Conservation (phyloP, 805 yeast species). For the Maudiozyma bulderi region DNA sequence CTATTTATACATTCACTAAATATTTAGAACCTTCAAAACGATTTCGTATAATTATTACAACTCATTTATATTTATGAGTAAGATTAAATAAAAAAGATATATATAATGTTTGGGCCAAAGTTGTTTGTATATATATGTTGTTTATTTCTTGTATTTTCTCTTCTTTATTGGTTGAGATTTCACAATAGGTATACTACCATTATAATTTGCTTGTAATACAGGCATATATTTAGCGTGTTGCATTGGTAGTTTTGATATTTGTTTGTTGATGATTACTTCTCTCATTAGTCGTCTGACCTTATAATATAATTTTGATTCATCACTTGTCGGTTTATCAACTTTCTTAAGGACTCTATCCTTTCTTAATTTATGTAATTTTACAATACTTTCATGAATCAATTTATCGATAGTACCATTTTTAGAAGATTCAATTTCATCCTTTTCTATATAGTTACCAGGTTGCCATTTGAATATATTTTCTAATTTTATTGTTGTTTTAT, state of each 20-base stretch:
- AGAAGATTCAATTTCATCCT: slow-evolving; percentile 44
- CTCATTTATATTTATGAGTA: no score
- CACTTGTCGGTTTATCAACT: slow-evolving; percentile 31
- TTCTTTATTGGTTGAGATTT: slow-evolving; percentile 23
- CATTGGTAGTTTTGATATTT: slow-evolving; percentile 24
- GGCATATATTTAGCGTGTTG: slow-evolving; percentile 43
- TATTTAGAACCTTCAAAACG: no score
- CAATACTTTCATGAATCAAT: slow-evolving; percentile 36
- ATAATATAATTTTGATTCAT: slow-evolving; percentile 36
- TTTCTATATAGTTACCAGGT: slow-evolving; percentile 38
- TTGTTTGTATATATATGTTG: not conserved
- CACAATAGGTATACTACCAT: slow-evolving; percentile 68
- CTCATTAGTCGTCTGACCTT: slow-evolving; percentile 39
- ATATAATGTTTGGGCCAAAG: no score
- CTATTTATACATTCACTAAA: no score
- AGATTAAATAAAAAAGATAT: no score
- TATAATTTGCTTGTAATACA: slow-evolving; percentile 59
- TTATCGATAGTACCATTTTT: slow-evolving; percentile 34
- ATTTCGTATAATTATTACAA: no score
- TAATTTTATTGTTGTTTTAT: slow-evolving; percentile 21
- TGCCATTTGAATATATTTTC: slow-evolving; percentile 42
- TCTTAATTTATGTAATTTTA: slow-evolving; percentile 43
- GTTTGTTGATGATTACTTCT: slow-evolving; percentile 34
- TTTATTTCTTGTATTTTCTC: slow-evolving; percentile 18
- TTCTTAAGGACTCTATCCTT: slow-evolving; percentile 32